These are phyloP conservation scores for Cladosporium colombiae DNA, from an alignment of 2,329 filamentous ascomycete species.

Conservation along the genomic window DNA sequence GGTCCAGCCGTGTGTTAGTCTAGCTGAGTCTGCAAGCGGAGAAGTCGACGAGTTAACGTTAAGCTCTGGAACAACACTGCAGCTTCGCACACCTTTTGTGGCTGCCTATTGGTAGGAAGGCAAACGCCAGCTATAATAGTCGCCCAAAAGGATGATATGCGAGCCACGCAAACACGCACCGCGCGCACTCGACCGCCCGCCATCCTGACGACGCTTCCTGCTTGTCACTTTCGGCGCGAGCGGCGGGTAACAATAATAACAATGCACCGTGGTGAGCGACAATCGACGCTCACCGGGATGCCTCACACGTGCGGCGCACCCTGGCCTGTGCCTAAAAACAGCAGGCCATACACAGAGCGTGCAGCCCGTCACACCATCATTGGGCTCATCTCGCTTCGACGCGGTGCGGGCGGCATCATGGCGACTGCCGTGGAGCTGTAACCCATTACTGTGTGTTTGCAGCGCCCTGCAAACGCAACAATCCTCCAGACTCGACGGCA, in stretches of 20 bases:
- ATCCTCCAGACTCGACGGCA: neutral
- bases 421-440: conserved; percentile 18
- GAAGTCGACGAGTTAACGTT: conserved; percentile 1
- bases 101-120: conserved; percentile 6
- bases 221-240: neutral
- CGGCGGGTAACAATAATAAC: neutral
- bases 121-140: conserved; percentile 11
- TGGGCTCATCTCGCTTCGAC: conserved; percentile 20
- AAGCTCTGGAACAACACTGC: conserved; percentile 12
- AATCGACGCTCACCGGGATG: conserved; percentile 8
- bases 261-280: conserved; percentile 5
- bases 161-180: neutral
- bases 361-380: conserved; percentile 21
- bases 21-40: neutral
- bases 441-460: neutral
- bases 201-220: neutral
- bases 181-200: neutral
- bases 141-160: conserved; percentile 3
- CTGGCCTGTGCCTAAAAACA: conserved; percentile 11
- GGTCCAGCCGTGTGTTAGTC: conserved; percentile 7
- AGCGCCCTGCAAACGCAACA: neutral
- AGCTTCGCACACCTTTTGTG: neutral
- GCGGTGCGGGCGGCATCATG: conserved; percentile 11
- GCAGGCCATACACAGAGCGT: conserved; percentile 1
- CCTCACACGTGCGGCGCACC: conserved; percentile 14